A percentile compares a stretch with the other conserved stretches of the same genome.
phyloP scores from a whole-genome alignment of 176 grass and related monocot genomes.

The Ensete glaucum region DNA sequence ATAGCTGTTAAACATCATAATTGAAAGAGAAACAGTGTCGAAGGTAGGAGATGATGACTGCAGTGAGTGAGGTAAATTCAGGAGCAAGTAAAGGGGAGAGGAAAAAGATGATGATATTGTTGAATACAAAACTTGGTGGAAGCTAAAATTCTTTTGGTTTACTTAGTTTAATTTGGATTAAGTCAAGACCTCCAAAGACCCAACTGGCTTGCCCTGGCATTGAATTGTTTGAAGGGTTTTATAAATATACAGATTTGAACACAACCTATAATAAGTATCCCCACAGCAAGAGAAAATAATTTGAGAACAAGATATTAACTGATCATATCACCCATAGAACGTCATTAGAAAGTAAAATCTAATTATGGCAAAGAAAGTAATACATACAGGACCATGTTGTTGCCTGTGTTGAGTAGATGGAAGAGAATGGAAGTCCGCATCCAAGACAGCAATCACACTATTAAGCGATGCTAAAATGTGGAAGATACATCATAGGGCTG shows the following conservation, averaged over 20 bases:
- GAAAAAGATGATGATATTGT: too few species aligned
- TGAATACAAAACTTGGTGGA: too few species aligned
- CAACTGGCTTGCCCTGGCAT: background rate
- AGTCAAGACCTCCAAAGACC: background rate
- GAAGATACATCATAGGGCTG: conserved; percentile 17
- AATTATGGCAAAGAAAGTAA: conserved; percentile 7
- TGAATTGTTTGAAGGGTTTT: background rate
- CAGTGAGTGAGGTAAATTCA: too few species aligned
- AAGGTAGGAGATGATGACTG: too few species aligned
- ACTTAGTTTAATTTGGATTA: background rate
- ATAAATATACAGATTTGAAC: background rate
- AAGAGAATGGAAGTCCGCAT: conserved; percentile 91
- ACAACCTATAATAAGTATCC: too few species aligned
- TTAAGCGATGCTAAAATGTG: conserved; percentile 78
- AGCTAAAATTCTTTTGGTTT: too few species aligned
- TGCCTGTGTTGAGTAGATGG: conserved; percentile 86
- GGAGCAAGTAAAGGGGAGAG: too few species aligned
- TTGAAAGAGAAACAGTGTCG: too few species aligned
- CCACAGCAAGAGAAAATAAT: background rate
- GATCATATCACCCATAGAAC: background rate
- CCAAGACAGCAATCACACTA: conserved; percentile 89
- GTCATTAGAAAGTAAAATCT: background rate
- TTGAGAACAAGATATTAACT: background rate
- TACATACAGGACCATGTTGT: conserved; percentile 90
- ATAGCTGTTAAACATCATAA: too few species aligned